Evolutionary conservation across 129 eudicot genomes (phyloP).

Genomic region (Saposhnikovia divaricata): DNA sequence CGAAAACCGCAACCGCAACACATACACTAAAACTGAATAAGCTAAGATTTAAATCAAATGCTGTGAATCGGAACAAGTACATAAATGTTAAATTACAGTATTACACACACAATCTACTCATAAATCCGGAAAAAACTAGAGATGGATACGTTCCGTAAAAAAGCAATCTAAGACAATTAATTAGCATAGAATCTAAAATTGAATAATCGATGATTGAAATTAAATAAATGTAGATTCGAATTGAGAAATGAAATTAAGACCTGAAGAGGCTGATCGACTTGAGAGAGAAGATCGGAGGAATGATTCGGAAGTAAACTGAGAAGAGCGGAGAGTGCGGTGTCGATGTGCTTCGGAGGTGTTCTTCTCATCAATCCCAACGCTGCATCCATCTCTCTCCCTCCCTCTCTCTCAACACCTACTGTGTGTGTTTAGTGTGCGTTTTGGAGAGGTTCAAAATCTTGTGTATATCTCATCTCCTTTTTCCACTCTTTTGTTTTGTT

Average conservation of each 20-base stretch:
- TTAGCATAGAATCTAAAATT: not conserved
- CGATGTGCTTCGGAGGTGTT: slow-evolving; percentile 82
- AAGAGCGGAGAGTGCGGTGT: slow-evolving; percentile 82
- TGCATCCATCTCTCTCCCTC: slow-evolving; percentile 60
- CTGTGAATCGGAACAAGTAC: too few species aligned
- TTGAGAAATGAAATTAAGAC: slow-evolving; percentile 17
- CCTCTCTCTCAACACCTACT: not conserved
- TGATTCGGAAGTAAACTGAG: slow-evolving; percentile 71
- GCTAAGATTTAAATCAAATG: too few species aligned
- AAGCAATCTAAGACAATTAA: not conserved
- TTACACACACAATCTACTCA: not conserved
- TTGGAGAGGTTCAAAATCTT: not conserved
- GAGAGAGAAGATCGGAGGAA: slow-evolving; percentile 94
- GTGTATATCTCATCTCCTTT: not conserved
- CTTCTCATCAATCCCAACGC: slow-evolving; percentile 97
- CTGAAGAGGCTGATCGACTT: slow-evolving; percentile 97
- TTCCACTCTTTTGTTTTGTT: not conserved
- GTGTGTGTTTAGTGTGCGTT: not conserved
- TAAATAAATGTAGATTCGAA: not conserved
- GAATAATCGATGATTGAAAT: not conserved
- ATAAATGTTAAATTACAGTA: too few species aligned
- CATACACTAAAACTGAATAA: not conserved
- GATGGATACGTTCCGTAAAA: not conserved
- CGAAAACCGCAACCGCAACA: too few species aligned
- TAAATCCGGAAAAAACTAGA: not conserved